These are phyloP conservation scores for Saccharum spontaneum DNA, from an alignment of 176 grass and related monocot species.

Conservation along the genomic window DNA sequence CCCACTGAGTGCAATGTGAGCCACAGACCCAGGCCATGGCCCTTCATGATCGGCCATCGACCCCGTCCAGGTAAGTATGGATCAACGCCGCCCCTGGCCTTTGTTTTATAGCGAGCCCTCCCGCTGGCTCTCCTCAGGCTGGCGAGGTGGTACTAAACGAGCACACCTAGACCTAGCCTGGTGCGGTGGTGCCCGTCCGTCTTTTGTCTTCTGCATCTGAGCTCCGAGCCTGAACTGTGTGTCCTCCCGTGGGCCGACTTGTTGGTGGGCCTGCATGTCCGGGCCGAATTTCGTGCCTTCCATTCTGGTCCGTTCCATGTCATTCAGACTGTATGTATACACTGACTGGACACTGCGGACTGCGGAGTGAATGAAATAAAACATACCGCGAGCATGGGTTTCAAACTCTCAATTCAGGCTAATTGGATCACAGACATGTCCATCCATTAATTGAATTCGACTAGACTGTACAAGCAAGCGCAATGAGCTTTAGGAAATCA, in stretches of 20 bases:
- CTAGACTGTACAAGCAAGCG: background rate
- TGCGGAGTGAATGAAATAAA: too few species aligned
- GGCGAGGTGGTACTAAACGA: too few species aligned
- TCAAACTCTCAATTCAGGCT: too few species aligned
- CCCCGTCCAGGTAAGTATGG: slow-evolving; percentile 53
- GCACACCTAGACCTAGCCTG: too few species aligned
- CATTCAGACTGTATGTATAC: background rate
- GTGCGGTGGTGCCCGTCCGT: too few species aligned
- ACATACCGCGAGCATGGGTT: background rate
- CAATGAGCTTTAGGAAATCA: background rate
- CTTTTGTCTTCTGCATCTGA: background rate
- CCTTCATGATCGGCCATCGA: slow-evolving; percentile 28
- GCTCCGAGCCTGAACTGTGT: background rate
- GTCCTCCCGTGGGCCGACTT: background rate
- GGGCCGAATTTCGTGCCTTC: background rate
- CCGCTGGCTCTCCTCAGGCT: too few species aligned
- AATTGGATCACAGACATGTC: background rate
- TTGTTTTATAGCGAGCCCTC: too few species aligned
- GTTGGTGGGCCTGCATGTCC: background rate
- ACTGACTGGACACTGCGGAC: too few species aligned
- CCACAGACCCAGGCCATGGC: slow-evolving; percentile 35
- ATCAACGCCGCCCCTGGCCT: background rate
- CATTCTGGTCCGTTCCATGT: background rate
- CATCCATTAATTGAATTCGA: background rate
- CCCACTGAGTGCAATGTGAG: slow-evolving; percentile 37